Conservation (phyloP, 441 rosid genomes). For the Aleurites moluccanus region DNA sequence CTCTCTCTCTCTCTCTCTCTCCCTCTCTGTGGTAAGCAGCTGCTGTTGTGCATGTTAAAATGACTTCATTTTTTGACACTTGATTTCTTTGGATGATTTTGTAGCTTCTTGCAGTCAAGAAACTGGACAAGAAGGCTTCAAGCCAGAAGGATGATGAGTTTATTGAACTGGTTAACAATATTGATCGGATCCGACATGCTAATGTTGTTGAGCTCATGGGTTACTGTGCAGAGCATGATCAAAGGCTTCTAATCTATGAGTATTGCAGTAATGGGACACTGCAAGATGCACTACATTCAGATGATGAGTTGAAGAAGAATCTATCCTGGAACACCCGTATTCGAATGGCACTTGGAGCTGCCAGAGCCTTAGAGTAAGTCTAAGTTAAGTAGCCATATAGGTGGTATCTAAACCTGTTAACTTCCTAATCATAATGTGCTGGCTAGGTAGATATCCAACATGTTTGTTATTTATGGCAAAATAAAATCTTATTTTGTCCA, state of each 20-base stretch:
- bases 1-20: not conserved
- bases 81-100: constrained; percentile 25
- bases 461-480: not conserved
- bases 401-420: not conserved
- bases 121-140: constrained; percentile 68
- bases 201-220: constrained; percentile 88
- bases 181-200: constrained; percentile 79
- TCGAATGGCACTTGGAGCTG: constrained; percentile 88
- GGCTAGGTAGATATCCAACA: not conserved
- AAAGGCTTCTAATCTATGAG: constrained; percentile 84
- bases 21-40: not conserved
- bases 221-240: constrained; percentile 92
- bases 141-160: constrained; percentile 74
- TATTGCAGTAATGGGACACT: constrained; percentile 82
- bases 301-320: constrained; percentile 61
- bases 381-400: constrained; percentile 42
- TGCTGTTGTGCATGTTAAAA: not conserved
- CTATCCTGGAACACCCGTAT: constrained; percentile 84
- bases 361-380: constrained; percentile 95
- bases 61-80: constrained; percentile 19
- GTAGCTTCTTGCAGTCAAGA: constrained; percentile 91
- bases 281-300: constrained; percentile 81
- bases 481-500: not conserved
- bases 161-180: constrained; percentile 67
- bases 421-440: not conserved